Evolutionary conservation across 352 stramenopile species (phyloP).

Genomic region (Phytophthora macrochlamydospora): DNA sequence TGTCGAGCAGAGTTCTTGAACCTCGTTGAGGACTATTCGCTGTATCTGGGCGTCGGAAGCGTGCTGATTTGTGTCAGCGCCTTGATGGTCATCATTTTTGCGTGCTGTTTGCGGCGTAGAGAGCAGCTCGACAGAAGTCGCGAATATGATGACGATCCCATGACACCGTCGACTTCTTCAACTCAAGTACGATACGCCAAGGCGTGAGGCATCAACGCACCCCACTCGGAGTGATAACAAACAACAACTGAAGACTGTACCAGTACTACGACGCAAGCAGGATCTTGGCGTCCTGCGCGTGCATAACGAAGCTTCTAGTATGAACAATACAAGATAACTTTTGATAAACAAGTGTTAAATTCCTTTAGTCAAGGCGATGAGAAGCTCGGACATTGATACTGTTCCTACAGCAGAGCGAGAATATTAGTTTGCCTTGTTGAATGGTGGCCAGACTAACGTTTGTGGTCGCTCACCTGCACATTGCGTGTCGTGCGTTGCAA

Average conservation of each 20-base stretch:
- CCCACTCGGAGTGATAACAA: neutral
- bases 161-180: slow-evolving; percentile 19
- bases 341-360: slow-evolving; percentile 2
- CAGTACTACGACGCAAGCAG: slow-evolving; percentile 6
- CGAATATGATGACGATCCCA: slow-evolving; percentile 12
- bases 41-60: slow-evolving; percentile 45
- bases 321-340: neutral
- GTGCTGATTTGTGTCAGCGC: slow-evolving; percentile 43
- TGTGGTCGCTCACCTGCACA: slow-evolving; percentile 36
- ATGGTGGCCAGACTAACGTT: neutral
- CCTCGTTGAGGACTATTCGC: slow-evolving; percentile 42
- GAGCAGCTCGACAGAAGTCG: slow-evolving; percentile 14
- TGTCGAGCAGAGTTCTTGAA: slow-evolving; percentile 55
- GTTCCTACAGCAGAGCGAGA: slow-evolving; percentile 23
- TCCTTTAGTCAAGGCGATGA: slow-evolving; percentile 24
- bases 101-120: slow-evolving; percentile 47
- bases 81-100: slow-evolving; percentile 51
- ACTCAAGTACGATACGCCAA: slow-evolving; percentile 33
- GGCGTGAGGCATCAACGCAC: slow-evolving; percentile 14
- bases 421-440: slow-evolving; percentile 2
- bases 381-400: slow-evolving; percentile 44
- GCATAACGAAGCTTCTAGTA: neutral
- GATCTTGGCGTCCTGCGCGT: neutral
- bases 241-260: slow-evolving; percentile 22
- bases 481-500: slow-evolving; percentile 45